Evolutionary conservation across 495 filamentous ascomycete genomes (phyloP).

Genomic region (Lentithecium fluviatile): DNA sequence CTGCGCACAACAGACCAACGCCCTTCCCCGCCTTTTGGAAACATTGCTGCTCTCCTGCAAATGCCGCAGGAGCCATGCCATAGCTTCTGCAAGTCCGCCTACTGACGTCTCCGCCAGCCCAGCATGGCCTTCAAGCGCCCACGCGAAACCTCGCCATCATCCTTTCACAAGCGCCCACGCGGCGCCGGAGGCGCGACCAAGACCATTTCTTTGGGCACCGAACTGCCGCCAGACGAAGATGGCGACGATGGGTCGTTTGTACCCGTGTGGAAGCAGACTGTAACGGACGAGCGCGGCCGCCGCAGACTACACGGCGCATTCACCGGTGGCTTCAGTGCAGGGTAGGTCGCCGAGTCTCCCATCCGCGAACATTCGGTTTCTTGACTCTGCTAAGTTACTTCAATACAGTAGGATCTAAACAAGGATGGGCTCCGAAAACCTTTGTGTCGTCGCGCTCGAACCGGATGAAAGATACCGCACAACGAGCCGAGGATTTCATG

Average conservation of each 20-base stretch:
- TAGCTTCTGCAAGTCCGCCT: neutral
- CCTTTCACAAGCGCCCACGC: conserved; percentile 40
- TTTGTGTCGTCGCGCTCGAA: conserved; percentile 89
- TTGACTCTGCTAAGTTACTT: conserved; percentile 67
- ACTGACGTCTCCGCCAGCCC: neutral
- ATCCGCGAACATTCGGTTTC: neutral
- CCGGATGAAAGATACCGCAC: conserved; percentile 66
- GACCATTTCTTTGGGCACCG: conserved; percentile 57
- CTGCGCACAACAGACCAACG: no score
- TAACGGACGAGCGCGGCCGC: conserved; percentile 86
- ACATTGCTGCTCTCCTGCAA: no score
- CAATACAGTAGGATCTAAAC: conserved; percentile 96
- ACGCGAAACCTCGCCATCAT: conserved; percentile 66
- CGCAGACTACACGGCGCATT: conserved; percentile 95
- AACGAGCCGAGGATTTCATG: conserved; percentile 91
- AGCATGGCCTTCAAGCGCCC: conserved; percentile 71
- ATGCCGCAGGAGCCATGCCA: neutral
- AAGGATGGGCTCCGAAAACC: conserved; percentile 90
- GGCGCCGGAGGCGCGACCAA: conserved; percentile 38
- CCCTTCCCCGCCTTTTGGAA: no score
- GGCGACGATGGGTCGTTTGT: conserved; percentile 94
- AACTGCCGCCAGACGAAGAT: conserved; percentile 71
- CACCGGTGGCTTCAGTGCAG: conserved; percentile 94
- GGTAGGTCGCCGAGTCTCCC: conserved; percentile 54
- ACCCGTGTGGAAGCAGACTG: conserved; percentile 96